Conservation (phyloP, 1,284 basidiomycete species). For the Pseudozyma sp. region DNA sequence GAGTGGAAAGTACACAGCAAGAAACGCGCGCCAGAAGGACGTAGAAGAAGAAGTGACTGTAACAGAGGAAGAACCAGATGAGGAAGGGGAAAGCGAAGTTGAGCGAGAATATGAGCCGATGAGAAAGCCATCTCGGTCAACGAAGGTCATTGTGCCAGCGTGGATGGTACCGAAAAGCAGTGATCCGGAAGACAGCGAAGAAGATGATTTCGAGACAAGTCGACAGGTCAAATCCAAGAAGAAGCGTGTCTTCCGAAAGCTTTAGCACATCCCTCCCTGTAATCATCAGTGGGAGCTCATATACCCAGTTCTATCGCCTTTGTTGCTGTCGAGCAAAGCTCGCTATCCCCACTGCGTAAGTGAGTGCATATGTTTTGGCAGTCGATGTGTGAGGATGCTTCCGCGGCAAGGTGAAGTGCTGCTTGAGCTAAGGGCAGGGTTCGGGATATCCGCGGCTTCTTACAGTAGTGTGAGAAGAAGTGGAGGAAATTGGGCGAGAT, state of each 20-base stretch:
- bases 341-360: no score
- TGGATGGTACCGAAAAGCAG: constrained; percentile 9
- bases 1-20: background rate
- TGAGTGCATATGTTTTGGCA: background rate
- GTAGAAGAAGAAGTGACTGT: background rate
- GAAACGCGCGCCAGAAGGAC: background rate
- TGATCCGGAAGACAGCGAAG: constrained; percentile 25
- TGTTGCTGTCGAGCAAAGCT: no score
- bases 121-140: background rate
- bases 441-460: no score
- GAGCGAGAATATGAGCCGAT: background rate
- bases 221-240: constrained; percentile 32
- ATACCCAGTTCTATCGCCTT: no score
- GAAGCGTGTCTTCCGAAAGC: constrained; percentile 20
- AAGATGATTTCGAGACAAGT: constrained; percentile 46
- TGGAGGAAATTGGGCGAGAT: no score
- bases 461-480: no score
- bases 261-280: constrained; percentile 1
- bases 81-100: background rate
- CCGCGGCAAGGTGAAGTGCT: no score
- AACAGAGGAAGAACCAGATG: background rate
- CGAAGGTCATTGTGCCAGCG: background rate
- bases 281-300: no score
- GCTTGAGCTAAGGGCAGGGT: no score
- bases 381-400: no score